These are phyloP conservation scores for Lolium multiflorum DNA, from an alignment of 176 grass and related monocot species.

Conservation along the genomic window DNA sequence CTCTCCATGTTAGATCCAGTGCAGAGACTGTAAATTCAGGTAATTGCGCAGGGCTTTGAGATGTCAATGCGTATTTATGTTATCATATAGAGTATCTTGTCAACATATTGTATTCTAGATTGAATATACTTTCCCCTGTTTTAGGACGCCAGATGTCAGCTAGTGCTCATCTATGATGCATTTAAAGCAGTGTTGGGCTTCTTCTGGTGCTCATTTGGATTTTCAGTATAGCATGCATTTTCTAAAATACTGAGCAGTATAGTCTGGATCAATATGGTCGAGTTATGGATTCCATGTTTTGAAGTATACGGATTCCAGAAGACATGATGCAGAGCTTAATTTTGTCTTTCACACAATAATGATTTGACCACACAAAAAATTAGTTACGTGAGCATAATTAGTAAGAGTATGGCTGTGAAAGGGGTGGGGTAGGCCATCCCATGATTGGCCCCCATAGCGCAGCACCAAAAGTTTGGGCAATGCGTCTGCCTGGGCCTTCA, in stretches of 20 bases:
- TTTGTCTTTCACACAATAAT: slow-evolving; percentile 31
- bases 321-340: not conserved
- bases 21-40: slow-evolving; percentile 44
- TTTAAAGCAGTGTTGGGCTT: not conserved
- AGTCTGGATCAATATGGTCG: not conserved
- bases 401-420: not conserved
- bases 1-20: slow-evolving; percentile 31
- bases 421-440: not conserved
- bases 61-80: not conserved
- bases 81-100: slow-evolving; percentile 8
- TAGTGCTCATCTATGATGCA: slow-evolving; percentile 28
- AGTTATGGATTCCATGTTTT: not conserved
- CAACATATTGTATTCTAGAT: slow-evolving; percentile 19
- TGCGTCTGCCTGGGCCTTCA: not conserved
- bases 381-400: not conserved
- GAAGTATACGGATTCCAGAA: not conserved
- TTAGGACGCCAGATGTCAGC: slow-evolving; percentile 14
- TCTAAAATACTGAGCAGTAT: not conserved
- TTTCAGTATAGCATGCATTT: slow-evolving; percentile 5
- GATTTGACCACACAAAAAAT: not conserved
- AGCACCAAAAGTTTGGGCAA: not conserved
- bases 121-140: slow-evolving; percentile 25
- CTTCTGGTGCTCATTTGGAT: slow-evolving; percentile 3
- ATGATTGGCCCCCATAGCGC: not conserved
- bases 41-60: slow-evolving; percentile 24